These are phyloP conservation scores for Globisporangium cylindrosporum DNA, from an alignment of 352 stramenopile genomes.

Conservation along the genomic window DNA sequence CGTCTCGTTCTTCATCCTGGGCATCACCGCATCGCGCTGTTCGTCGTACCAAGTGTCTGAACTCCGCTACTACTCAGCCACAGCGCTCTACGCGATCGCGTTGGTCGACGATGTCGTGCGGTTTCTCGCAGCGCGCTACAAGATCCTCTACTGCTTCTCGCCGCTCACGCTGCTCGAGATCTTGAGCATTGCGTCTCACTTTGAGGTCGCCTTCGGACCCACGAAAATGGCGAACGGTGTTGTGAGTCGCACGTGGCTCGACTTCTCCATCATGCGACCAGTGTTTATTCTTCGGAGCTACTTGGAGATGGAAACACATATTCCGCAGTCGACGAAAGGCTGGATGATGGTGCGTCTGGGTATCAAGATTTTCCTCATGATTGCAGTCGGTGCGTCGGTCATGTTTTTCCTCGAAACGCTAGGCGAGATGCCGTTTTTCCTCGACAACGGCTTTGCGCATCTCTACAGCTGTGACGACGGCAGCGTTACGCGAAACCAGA, in stretches of 20 bases:
- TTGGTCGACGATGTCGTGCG: slow-evolving; percentile 69
- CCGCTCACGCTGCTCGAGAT: slow-evolving; percentile 74
- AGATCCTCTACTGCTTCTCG: slow-evolving; percentile 75
- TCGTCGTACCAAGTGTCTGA: slow-evolving; percentile 71
- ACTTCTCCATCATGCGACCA: slow-evolving; percentile 83
- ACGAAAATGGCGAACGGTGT: slow-evolving; percentile 55
- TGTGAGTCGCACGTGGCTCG: slow-evolving; percentile 69
- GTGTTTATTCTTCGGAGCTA: slow-evolving; percentile 83
- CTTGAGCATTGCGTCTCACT: slow-evolving; percentile 67
- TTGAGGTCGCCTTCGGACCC: slow-evolving; percentile 73
- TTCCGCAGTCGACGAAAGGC: slow-evolving; percentile 63
- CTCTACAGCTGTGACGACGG: slow-evolving; percentile 72
- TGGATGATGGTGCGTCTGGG: slow-evolving; percentile 82
- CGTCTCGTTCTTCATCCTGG: slow-evolving; percentile 69
- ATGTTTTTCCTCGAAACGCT: slow-evolving; percentile 90
- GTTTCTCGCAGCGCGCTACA: slow-evolving; percentile 80
- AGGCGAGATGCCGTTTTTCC: slow-evolving; percentile 77
- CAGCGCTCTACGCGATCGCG: slow-evolving; percentile 55
- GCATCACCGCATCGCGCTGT: slow-evolving; percentile 65
- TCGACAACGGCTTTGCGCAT: slow-evolving; percentile 76
- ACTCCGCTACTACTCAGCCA: slow-evolving; percentile 63
- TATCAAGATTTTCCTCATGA: slow-evolving; percentile 82
- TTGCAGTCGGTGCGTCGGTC: slow-evolving; percentile 72
- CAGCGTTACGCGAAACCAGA: slow-evolving; percentile 48
- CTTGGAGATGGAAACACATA: slow-evolving; percentile 79